Evolutionary conservation across 148 eudicot species (phyloP), one percentile per base, ranked within the genome.

Genomic region (Rhododendron vialii): DNA sequence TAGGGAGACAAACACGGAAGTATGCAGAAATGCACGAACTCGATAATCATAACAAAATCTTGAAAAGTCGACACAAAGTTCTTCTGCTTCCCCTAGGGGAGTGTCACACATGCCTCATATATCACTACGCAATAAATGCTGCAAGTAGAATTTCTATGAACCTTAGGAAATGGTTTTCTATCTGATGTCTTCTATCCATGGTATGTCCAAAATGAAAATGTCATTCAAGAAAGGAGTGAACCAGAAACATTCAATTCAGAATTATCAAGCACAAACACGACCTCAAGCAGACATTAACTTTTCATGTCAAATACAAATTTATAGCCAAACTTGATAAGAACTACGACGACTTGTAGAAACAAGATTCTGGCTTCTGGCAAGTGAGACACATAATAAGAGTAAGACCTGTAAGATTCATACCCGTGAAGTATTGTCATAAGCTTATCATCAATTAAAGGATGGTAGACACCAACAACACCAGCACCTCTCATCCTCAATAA

Each of bases 401-500:
- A 71, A 71, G 76, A 30, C 69, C 67, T 75, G 57, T 33, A 33
- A 48, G 35, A 55, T 48, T 61, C 89, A n/a, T 93, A 96, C 99
- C 95, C 88, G 35, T 90, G 98, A 85, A 97, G 92, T 73, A 92
- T 88, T 88, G 89, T 87, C 86, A 92, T 91, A 83, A 93, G 94
- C 63, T 91, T 87, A 85, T 97, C 93, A 88, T 97, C 92, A 83
- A 97, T 85, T 61, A 97, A 90, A 74, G 92, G 91, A 89, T 97
- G 98, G 91, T 91, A 94, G 65, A 94, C 94, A 48, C 99, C 99
- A 85, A 92, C 99, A 36, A 95, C 92, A 28, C 83, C 88, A 80
- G 99, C 96, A 83, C 81, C 92, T 78, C 88, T 93, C 88, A 97
- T 93, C 91, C 99, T 93, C 91, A 95, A 81, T 84, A 95, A 85